These are phyloP conservation scores for Flaveria bidentis DNA, from an alignment of 129 eudicot species.

Conservation along the genomic window DNA sequence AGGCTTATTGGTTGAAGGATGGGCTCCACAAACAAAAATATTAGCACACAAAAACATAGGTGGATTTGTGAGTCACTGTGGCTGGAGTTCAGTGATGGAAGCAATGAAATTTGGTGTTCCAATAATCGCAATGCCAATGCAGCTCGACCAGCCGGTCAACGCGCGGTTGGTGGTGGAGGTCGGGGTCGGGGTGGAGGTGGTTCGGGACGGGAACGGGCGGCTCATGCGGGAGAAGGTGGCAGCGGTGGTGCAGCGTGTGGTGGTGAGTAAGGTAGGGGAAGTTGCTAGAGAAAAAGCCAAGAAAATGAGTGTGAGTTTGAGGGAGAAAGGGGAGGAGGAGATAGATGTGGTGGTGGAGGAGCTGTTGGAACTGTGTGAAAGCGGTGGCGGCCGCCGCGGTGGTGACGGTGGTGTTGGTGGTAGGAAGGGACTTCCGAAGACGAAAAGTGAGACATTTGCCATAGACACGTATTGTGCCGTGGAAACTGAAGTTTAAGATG, in stretches of 20 bases:
- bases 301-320: conserved; percentile 23
- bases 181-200: conserved; percentile 31
- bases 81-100: conserved; percentile 33
- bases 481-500: conserved; percentile 4
- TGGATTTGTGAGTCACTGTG: conserved; percentile 38
- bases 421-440: conserved; percentile 3
- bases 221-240: conserved; percentile 19
- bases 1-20: conserved; percentile 31
- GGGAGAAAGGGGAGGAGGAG: conserved; percentile 24
- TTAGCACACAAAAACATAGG: conserved; percentile 25
- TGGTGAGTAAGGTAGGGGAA: conserved; percentile 21
- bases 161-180: conserved; percentile 35
- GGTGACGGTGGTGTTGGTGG: background rate
- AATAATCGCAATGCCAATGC: conserved; percentile 41
- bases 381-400: background rate
- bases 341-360: conserved; percentile 20
- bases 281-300: conserved; percentile 22
- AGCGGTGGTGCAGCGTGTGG: conserved; percentile 25
- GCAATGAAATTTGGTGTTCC: conserved; percentile 36
- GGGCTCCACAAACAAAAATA: conserved; percentile 37
- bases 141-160: conserved; percentile 35
- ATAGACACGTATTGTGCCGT: background rate
- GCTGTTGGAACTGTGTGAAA: background rate
- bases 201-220: conserved; percentile 24
- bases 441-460: conserved; percentile 18